Percentiles rank a stretch among this genome's conserved stretches.
These are phyloP conservation scores for Dendrocalamus sinicus DNA, from an alignment of 176 grass and related monocot genomes.

Conservation along the genomic window DNA sequence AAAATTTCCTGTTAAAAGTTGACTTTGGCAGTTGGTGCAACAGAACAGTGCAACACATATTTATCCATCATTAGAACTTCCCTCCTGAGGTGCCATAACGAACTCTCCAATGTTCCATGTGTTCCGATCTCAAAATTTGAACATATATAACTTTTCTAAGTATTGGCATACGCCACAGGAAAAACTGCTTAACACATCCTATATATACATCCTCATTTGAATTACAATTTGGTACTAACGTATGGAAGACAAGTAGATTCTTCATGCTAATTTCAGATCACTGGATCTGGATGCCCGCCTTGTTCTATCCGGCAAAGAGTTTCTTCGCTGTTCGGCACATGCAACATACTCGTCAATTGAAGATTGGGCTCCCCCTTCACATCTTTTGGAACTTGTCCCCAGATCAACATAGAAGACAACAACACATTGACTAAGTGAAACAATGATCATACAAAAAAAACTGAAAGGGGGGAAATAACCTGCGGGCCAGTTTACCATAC, in stretches of 20 bases:
- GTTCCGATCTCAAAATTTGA: background rate
- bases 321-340: slow-evolving; percentile 63
- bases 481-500: slow-evolving; percentile 44
- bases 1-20: background rate
- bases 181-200: background rate
- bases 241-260: slow-evolving; percentile 9
- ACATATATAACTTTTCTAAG: background rate
- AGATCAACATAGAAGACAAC: slow-evolving; percentile 61
- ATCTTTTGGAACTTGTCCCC: slow-evolving; percentile 64
- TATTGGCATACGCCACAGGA: background rate
- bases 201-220: slow-evolving; percentile 18
- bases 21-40: background rate
- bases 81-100: background rate
- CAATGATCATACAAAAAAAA: background rate
- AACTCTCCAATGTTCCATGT: background rate
- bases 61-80: background rate
- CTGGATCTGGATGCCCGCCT: slow-evolving; percentile 28
- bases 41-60: background rate
- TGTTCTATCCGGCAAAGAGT: slow-evolving; percentile 52
- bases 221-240: slow-evolving; percentile 5
- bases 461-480: background rate
- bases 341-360: slow-evolving; percentile 71
- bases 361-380: slow-evolving; percentile 58
- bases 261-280: slow-evolving; percentile 70
- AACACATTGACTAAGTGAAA: slow-evolving; percentile 23